phyloP scores from a whole-genome alignment of 2,329 filamentous ascomycete species.

The Metarhizium robertsii region DNA sequence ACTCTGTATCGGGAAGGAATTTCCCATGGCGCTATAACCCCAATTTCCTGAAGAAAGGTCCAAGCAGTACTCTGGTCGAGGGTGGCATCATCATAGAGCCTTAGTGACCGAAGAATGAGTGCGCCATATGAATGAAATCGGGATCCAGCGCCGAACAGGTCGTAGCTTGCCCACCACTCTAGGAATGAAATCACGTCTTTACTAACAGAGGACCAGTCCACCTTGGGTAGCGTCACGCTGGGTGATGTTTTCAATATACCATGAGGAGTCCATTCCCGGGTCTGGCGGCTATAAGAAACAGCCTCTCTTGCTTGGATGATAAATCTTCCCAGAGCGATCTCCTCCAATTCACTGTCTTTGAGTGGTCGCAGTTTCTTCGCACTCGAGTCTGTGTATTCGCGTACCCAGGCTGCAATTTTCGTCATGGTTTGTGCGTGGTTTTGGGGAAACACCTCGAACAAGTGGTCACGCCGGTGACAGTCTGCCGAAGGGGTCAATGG shows the following conservation, averaged over 20 bases:
- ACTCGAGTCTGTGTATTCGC: slow-evolving; percentile 19
- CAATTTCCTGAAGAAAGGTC: slow-evolving; percentile 68
- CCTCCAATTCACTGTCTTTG: slow-evolving; percentile 10
- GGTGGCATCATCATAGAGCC: slow-evolving; percentile 43
- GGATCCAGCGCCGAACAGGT: slow-evolving; percentile 41
- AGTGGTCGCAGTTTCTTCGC: slow-evolving; percentile 10
- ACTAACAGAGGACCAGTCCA: slow-evolving; percentile 20
- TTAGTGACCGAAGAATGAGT: slow-evolving; percentile 51
- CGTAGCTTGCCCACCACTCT: slow-evolving; percentile 55
- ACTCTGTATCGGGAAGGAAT: slow-evolving; percentile 53
- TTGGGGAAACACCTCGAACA: slow-evolving; percentile 48
- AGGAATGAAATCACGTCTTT: slow-evolving; percentile 56
- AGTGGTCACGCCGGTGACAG: slow-evolving; percentile 37
- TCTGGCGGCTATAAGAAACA: slow-evolving; percentile 42
- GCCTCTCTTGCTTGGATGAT: slow-evolving; percentile 36
- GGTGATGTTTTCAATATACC: slow-evolving; percentile 31
- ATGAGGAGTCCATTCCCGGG: slow-evolving; percentile 37
- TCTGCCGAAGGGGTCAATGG: slow-evolving; percentile 38
- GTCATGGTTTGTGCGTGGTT: slow-evolving; percentile 19
- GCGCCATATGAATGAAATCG: slow-evolving; percentile 53
- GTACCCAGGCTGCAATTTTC: slow-evolving; percentile 22
- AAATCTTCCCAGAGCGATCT: slow-evolving; percentile 31
- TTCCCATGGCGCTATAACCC: slow-evolving; percentile 62
- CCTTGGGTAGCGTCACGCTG: slow-evolving; percentile 12
- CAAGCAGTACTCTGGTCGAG: slow-evolving; percentile 38